Evolutionary conservation across 2,329 filamentous ascomycete genomes (phyloP).

Genomic region (Colletotrichum coccodes): DNA sequence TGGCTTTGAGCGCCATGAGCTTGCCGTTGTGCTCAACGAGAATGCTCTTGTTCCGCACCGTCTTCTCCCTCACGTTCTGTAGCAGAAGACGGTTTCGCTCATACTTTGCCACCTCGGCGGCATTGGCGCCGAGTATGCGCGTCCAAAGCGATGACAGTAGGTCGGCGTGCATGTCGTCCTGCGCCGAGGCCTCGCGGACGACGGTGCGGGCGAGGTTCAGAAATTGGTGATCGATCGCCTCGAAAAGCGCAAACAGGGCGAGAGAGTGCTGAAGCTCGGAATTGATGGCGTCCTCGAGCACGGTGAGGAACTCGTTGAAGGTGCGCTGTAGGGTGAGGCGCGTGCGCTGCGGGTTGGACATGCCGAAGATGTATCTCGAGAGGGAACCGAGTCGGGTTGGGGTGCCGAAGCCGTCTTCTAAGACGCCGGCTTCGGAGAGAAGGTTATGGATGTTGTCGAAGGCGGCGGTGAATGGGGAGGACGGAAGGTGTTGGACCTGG

Average conservation of each 20-base stretch:
- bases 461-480: conserved; percentile 73
- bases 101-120: conserved; percentile 83
- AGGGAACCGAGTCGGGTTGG: conserved; percentile 77
- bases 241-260: conserved; percentile 87
- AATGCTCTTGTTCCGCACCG: conserved; percentile 86
- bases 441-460: conserved; percentile 87
- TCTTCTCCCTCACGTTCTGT: conserved; percentile 81
- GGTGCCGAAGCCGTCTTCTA: conserved; percentile 62
- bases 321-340: conserved; percentile 84
- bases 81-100: conserved; percentile 89
- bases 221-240: conserved; percentile 90
- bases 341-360: conserved; percentile 83
- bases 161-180: conserved; percentile 84
- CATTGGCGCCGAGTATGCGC: conserved; percentile 81
- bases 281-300: conserved; percentile 89
- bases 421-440: conserved; percentile 71
- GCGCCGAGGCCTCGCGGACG: conserved; percentile 82
- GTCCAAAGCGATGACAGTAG: conserved; percentile 88
- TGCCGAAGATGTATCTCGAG: conserved; percentile 80
- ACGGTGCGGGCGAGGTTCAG: conserved; percentile 87
- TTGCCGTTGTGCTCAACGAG: conserved; percentile 88
- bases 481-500: conserved; percentile 70
- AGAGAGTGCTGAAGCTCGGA: conserved; percentile 85
- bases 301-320: conserved; percentile 86
- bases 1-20: conserved; percentile 84